Percentiles rank a stretch among this genome's conserved stretches.
Evolutionary conservation across 805 yeast genomes (phyloP).

Genomic region (Blastobotrys attinorum): DNA sequence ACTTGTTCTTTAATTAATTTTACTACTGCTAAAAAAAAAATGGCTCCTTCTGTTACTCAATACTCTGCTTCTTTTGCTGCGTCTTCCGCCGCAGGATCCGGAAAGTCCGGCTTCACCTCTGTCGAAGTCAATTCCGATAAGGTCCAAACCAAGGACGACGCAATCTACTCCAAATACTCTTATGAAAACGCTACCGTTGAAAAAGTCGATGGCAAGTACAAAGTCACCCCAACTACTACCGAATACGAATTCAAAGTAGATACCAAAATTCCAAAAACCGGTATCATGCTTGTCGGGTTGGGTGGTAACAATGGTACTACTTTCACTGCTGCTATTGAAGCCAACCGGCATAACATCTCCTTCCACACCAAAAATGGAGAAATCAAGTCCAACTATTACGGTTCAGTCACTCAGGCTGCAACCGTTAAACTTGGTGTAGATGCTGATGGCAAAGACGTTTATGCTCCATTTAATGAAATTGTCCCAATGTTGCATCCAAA

Average conservation of each 20-base stretch:
- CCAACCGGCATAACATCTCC: constrained; percentile 69
- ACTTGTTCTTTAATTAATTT: neutral
- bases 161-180: constrained; percentile 49
- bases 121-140: constrained; percentile 53
- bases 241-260: constrained; percentile 85
- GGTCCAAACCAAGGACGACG: constrained; percentile 41
- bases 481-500: constrained; percentile 87
- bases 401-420: constrained; percentile 90
- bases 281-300: constrained; percentile 84
- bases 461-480: constrained; percentile 84
- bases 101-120: constrained; percentile 33
- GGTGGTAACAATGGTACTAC: constrained; percentile 98
- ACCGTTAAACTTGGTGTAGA: constrained; percentile 88
- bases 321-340: constrained; percentile 72
- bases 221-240: constrained; percentile 61
- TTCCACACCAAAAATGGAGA: constrained; percentile 80
- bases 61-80: constrained; percentile 22
- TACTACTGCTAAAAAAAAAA: constrained; percentile 13
- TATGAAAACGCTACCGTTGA: constrained; percentile 73
- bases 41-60: constrained; percentile 27
- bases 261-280: constrained; percentile 73
- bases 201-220: constrained; percentile 42
- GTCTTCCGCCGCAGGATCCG: constrained; percentile 24
- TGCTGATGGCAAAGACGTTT: constrained; percentile 71
- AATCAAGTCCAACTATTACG: constrained; percentile 74